Conservation (phyloP, 495 filamentous ascomycete genomes). For the Penicillium ochrochloron region DNA sequence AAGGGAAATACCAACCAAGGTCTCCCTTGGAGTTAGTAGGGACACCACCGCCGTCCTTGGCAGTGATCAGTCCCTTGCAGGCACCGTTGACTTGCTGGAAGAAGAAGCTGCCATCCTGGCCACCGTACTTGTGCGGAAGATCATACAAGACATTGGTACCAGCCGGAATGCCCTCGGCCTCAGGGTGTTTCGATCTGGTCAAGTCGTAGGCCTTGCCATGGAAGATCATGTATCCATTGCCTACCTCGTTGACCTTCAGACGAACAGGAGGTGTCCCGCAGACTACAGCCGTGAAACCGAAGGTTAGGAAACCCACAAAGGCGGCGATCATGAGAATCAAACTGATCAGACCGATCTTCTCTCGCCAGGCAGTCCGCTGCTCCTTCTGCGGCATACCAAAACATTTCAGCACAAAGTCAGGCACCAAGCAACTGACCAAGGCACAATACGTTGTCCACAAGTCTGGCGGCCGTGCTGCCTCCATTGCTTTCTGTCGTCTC, state of each 20-base stretch:
- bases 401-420: slow-evolving; percentile 80
- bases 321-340: slow-evolving; percentile 86
- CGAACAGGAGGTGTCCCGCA: slow-evolving; percentile 71
- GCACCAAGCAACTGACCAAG: slow-evolving; percentile 92
- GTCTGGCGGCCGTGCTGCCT: slow-evolving; percentile 77
- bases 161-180: slow-evolving; percentile 74
- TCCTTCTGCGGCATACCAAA: slow-evolving; percentile 87
- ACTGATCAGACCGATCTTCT: slow-evolving; percentile 97
- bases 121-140: slow-evolving; percentile 76
- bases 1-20: slow-evolving; percentile 97
- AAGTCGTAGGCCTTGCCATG: slow-evolving; percentile 90
- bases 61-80: slow-evolving; percentile 89
- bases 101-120: slow-evolving; percentile 91
- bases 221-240: slow-evolving; percentile 88
- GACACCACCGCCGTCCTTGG: slow-evolving; percentile 70
- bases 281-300: slow-evolving; percentile 90
- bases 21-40: slow-evolving; percentile 74
- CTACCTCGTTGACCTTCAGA: slow-evolving; percentile 80
- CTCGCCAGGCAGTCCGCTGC: slow-evolving; percentile 93
- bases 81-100: slow-evolving; percentile 99
- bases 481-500: slow-evolving; percentile 64
- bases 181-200: slow-evolving; percentile 70
- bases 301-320: slow-evolving; percentile 94
- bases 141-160: slow-evolving; percentile 82
- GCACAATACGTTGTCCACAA: slow-evolving; percentile 96